Conservation (phyloP, 139 green algal species). For the Limnomonas spitsbergensis region DNA sequence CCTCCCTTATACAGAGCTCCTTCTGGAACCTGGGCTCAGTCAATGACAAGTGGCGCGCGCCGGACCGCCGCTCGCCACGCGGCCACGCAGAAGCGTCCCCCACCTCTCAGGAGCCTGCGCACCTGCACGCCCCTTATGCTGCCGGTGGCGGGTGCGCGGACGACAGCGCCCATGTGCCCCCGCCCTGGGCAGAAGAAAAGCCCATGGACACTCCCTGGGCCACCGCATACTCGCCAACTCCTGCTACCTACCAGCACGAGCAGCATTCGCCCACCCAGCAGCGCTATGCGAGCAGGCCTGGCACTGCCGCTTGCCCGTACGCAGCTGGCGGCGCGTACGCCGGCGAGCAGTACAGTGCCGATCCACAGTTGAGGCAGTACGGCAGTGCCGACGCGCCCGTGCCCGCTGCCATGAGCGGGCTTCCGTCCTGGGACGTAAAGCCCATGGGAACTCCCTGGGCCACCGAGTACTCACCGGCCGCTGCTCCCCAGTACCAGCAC, state of each 20-base stretch:
- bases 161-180: too few species aligned
- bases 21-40: slow-evolving; percentile 5
- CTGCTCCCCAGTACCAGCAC: neutral
- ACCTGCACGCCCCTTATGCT: neutral
- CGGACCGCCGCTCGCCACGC: neutral
- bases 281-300: neutral
- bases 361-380: too few species aligned
- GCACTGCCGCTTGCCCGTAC: neutral
- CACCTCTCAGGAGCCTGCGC: neutral
- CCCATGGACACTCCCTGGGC: too few species aligned
- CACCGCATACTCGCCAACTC: neutral
- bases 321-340: neutral
- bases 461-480: neutral
- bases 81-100: neutral
- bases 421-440: too few species aligned
- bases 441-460: neutral
- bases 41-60: neutral
- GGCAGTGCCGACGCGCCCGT: too few species aligned
- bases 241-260: neutral
- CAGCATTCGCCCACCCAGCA: neutral
- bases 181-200: too few species aligned
- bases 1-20: too few species aligned
- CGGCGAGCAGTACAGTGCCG: too few species aligned
- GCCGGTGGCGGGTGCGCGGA: too few species aligned
- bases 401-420: too few species aligned